A percentile compares a stretch with the other conserved stretches of the same genome.
Evolutionary conservation across 345 rosid species (phyloP).

Genomic region (Schrenkiella parvula): DNA sequence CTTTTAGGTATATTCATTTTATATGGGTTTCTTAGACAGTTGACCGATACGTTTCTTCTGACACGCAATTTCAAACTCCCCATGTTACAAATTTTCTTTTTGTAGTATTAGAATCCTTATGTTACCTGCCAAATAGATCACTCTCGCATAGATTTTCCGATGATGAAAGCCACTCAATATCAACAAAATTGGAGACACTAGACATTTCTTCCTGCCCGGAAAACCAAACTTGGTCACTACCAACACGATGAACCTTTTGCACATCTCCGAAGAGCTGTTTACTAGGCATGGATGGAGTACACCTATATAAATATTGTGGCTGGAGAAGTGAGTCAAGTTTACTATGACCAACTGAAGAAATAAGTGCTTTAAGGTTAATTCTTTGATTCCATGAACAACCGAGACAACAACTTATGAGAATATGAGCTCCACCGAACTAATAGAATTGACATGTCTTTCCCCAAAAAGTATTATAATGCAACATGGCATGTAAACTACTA

Average conservation of each 20-base stretch:
- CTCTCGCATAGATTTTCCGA: constrained; percentile 77
- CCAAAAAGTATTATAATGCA: background rate
- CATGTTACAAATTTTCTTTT: background rate
- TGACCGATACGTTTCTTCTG: no score
- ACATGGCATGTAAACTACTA: background rate
- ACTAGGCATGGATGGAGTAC: constrained; percentile 61
- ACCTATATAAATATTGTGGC: constrained; percentile 37
- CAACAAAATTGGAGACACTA: constrained; percentile 79
- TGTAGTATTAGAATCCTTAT: background rate
- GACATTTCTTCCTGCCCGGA: constrained; percentile 55
- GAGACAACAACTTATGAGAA: background rate
- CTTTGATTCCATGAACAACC: background rate
- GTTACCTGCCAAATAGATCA: constrained; percentile 72
- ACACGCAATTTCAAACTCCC: background rate
- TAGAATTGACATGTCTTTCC: background rate
- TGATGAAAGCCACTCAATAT: constrained; percentile 83
- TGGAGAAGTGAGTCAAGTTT: background rate
- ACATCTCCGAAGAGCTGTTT: constrained; percentile 67
- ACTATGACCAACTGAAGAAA: background rate
- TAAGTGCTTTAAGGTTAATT: background rate
- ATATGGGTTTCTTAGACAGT: no score
- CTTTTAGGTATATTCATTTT: no score
- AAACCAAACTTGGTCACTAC: constrained; percentile 49
- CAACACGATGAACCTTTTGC: constrained; percentile 46
- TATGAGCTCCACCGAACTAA: background rate